Conservation (phyloP, 2,329 filamentous ascomycete genomes). For the Sclerotiophoma versabilis region DNA sequence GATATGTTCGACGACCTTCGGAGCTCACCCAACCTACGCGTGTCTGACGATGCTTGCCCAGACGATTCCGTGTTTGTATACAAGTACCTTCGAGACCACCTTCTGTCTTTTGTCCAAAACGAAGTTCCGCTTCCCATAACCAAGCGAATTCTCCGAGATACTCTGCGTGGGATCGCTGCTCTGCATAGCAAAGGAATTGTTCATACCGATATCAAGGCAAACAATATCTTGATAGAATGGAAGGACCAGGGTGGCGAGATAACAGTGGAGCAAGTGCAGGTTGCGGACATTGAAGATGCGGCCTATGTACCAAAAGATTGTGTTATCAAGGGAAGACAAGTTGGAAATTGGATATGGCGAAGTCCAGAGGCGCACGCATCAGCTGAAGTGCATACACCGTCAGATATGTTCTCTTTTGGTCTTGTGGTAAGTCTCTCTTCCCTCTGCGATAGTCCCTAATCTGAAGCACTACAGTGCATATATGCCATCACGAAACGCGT, state of each 20-base stretch:
- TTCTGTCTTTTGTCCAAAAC: constrained; percentile 53
- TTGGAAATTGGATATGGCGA: constrained; percentile 44
- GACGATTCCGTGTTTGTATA: constrained; percentile 56
- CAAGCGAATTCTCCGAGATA: constrained; percentile 53
- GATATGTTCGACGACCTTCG: constrained; percentile 21
- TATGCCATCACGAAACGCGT: constrained; percentile 52
- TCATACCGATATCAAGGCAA: constrained; percentile 52
- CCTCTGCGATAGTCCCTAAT: neutral
- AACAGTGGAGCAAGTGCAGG: constrained; percentile 22
- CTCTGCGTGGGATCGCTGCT: constrained; percentile 13
- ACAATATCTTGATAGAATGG: constrained; percentile 56
- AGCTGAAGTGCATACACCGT: constrained; percentile 36
- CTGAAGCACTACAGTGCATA: constrained; percentile 49
- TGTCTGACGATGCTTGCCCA: constrained; percentile 51
- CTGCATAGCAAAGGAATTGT: constrained; percentile 23
- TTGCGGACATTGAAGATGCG: constrained; percentile 44
- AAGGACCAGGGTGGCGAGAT: no score
- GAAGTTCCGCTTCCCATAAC: constrained; percentile 47
- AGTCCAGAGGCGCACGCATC: constrained; percentile 41
- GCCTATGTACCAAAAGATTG: constrained; percentile 45
- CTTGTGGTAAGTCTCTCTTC: constrained; percentile 48
- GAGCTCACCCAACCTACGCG: constrained; percentile 12
- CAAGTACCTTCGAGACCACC: constrained; percentile 53
- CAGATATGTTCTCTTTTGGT: constrained; percentile 53
- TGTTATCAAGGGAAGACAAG: constrained; percentile 39